phyloP scores from a whole-genome alignment of 148 eudicot species.

The Rhododendron ovatum region DNA sequence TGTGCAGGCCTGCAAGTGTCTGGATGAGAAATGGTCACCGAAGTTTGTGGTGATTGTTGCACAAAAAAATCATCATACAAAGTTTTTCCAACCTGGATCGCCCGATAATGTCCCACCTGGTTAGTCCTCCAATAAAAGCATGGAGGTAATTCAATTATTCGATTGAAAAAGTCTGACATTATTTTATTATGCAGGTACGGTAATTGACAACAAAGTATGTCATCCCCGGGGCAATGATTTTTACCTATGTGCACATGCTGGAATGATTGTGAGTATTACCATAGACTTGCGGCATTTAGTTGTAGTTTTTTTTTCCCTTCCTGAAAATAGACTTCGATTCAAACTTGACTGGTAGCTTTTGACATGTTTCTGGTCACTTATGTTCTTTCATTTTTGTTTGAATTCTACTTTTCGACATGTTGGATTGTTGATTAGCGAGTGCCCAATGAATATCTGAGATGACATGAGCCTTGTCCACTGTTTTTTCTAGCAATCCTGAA shows the following conservation, averaged over 20 bases:
- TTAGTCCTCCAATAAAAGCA: slow-evolving; percentile 16
- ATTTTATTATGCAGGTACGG: slow-evolving; percentile 52
- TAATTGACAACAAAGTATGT: slow-evolving; percentile 81
- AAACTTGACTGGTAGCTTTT: background rate
- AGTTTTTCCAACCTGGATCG: slow-evolving; percentile 65
- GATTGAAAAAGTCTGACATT: background rate
- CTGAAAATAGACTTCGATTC: background rate
- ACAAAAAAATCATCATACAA: slow-evolving; percentile 90
- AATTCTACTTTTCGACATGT: background rate
- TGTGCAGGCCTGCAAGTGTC: slow-evolving; percentile 67
- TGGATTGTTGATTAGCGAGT: background rate
- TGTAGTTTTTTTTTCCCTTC: background rate
- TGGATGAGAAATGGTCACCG: slow-evolving; percentile 82
- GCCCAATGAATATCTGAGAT: background rate
- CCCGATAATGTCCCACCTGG: slow-evolving; percentile 95
- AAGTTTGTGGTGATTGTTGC: slow-evolving; percentile 78
- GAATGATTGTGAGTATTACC: slow-evolving; percentile 73
- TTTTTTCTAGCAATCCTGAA: background rate
- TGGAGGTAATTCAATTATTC: background rate
- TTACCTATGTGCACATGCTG: slow-evolving; percentile 87
- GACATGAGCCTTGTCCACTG: background rate
- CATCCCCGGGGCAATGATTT: slow-evolving; percentile 88
- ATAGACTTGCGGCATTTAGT: background rate
- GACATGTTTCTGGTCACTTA: background rate
- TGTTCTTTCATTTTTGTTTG: no score